Conservation (phyloP, 164 flowering plant genomes). For the Magnolia officinalis region DNA sequence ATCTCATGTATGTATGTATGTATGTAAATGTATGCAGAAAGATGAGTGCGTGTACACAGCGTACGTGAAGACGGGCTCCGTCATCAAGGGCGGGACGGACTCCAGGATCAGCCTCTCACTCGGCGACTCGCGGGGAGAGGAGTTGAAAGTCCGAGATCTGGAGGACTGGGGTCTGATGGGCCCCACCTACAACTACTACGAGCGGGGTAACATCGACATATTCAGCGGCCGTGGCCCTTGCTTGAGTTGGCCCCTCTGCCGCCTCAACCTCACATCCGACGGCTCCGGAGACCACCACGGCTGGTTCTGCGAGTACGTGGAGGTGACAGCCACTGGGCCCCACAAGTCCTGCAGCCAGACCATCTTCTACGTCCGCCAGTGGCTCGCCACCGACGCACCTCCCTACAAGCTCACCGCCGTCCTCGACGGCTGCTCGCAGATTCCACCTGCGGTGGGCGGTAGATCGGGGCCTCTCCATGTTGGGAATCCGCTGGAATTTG, state of each 20-base stretch:
- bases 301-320: constrained; percentile 60
- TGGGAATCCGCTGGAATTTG: neutral
- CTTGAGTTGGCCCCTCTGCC: constrained; percentile 42
- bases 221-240: constrained; percentile 59
- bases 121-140: constrained; percentile 25
- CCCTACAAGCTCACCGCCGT: constrained; percentile 44
- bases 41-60: constrained; percentile 53
- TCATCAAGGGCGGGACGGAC: constrained; percentile 54
- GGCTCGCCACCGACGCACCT: constrained; percentile 52
- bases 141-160: constrained; percentile 34
- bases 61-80: constrained; percentile 51
- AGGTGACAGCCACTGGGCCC: constrained; percentile 62
- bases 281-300: constrained; percentile 57
- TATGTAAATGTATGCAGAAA: constrained; percentile 5
- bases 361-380: constrained; percentile 49
- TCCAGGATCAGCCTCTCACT: constrained; percentile 44
- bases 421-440: constrained; percentile 28
- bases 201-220: constrained; percentile 55
- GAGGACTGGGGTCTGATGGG: constrained; percentile 64
- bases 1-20: neutral
- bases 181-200: constrained; percentile 49
- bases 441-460: neutral
- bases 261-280: constrained; percentile 58
- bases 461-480: constrained; percentile 11
- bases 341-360: constrained; percentile 40